Evolutionary conservation across 148 eudicot genomes (phyloP), one percentile per base, ranked within the genome.

Genomic region (Cornus florida): DNA sequence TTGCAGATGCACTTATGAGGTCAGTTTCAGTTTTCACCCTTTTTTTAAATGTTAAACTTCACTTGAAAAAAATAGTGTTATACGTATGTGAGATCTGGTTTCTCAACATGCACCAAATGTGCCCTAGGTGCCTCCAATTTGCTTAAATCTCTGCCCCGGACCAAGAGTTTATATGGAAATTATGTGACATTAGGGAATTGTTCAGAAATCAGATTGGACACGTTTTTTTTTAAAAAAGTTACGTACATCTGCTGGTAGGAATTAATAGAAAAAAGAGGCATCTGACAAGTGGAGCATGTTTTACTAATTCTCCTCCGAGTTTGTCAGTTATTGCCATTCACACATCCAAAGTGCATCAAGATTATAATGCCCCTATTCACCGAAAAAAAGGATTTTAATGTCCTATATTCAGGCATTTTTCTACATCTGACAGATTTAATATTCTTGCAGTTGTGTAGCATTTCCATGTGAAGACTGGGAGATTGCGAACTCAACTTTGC

Each of bases 401-500:
- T 0, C 7, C 9, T 43, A 43, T 43, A 4, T 43, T 56, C 48
- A 77, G 59, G 56, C 12, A 70, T 57, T 78, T 59, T 22, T 20
- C 50, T 43, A 48, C 71, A 57, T 23, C 39, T 48, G 72, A 76
- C 72, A 64, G 82, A 41, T 80, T 76, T 43, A 71, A 43, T 77
- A 72, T 76, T 69, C 67, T 79, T 84, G 90, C 95, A 96, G 99
- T 76, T 96, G 99, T 85, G 92, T 96, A 28, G 85, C 92, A 64
- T 91, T 90, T 92, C 89, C 95, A 78, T 85, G 97, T 88, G 89
- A 88, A 84, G 98, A 92, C 39, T 96, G 99, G 98, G 98, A 92
- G 60, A 92, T 96, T 77, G 98, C 99, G 39, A 98, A 96, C 81
- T 92, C 92, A 71, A 96, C 99, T 70, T 88, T 96, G 87, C 99